A percentile compares a stretch with the other conserved stretches of the same genome.
phyloP scores from a whole-genome alignment of 2,329 filamentous ascomycete genomes.

The Aspergillus thermomutatus region DNA sequence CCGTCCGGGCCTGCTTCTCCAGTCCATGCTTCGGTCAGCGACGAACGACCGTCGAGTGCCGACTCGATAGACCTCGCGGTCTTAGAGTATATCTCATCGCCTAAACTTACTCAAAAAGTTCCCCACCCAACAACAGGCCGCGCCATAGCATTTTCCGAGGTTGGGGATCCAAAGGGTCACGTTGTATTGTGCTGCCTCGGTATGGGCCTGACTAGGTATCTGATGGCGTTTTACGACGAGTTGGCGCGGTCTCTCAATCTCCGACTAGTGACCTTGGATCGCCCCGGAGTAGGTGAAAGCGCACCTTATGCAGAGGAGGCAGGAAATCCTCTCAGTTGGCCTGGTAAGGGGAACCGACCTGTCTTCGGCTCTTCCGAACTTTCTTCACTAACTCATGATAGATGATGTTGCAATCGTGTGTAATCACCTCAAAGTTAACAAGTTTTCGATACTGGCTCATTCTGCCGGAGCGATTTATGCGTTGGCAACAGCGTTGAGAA shows the following conservation, averaged over 20 bases:
- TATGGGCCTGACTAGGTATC: conserved; percentile 94
- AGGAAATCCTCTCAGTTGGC: conserved; percentile 87
- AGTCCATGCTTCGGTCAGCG: conserved; percentile 49
- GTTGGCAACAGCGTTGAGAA: conserved; percentile 86
- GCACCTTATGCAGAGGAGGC: conserved; percentile 78
- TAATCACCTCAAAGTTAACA: conserved; percentile 83
- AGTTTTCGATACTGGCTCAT: conserved; percentile 94
- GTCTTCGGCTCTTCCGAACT: not conserved
- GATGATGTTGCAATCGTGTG: conserved; percentile 93
- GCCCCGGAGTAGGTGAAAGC: conserved; percentile 90
- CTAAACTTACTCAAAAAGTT: conserved; percentile 83
- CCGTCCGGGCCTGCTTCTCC: conserved; percentile 38
- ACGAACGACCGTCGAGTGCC: conserved; percentile 71
- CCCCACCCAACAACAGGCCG: conserved; percentile 80
- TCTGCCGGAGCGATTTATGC: conserved; percentile 98
- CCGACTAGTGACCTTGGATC: conserved; percentile 86
- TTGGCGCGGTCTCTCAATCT: conserved; percentile 83
- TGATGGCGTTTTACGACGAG: conserved; percentile 97
- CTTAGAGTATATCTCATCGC: conserved; percentile 75
- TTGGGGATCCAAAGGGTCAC: conserved; percentile 85
- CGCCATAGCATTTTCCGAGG: conserved; percentile 91
- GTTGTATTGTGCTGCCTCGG: conserved; percentile 96
- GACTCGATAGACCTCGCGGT: conserved; percentile 90
- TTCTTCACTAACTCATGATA: conserved; percentile 17
- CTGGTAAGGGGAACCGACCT: conserved; percentile 58